Percentiles rank a stretch among this genome's conserved stretches.
phyloP scores from a whole-genome alignment of 2,329 filamentous ascomycete species.

The Phialemonium atrogriseum region DNA sequence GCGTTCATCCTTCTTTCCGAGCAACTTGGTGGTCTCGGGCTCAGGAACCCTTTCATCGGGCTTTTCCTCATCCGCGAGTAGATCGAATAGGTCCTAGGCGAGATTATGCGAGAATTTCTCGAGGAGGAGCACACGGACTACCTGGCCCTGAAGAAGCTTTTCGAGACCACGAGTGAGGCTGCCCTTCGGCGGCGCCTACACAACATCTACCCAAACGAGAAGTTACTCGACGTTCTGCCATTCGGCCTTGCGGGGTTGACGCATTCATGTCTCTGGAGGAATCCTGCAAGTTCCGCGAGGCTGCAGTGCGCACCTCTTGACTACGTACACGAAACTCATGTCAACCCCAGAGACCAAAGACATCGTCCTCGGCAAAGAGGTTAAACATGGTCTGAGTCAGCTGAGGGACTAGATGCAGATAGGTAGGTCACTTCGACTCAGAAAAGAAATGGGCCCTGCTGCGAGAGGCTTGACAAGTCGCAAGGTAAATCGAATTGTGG shows the following conservation, averaged over 20 bases:
- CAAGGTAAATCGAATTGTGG: too few relatives aligned
- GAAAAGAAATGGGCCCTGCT: conserved; percentile 27
- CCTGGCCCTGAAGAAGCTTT: conserved; percentile 12
- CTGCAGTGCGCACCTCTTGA: conserved; percentile 8
- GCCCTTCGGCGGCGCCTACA: conserved; percentile 7
- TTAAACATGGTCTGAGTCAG: conserved; percentile 11
- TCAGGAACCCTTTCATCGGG: conserved; percentile 36
- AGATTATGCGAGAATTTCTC: conserved; percentile 16
- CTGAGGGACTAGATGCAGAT: conserved; percentile 5
- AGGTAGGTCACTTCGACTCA: conserved; percentile 11
- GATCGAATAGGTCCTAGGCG: conserved; percentile 12
- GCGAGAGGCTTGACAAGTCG: too few relatives aligned
- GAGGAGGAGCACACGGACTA: conserved; percentile 16
- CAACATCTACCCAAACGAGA: conserved; percentile 7
- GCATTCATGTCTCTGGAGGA: conserved; percentile 27
- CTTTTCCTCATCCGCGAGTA: conserved; percentile 27
- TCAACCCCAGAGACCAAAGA: conserved; percentile 13
- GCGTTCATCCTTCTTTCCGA: conserved; percentile 38
- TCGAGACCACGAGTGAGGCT: conserved; percentile 12
- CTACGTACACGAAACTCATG: conserved; percentile 18
- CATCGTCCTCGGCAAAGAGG: conserved; percentile 16
- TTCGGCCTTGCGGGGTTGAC: conserved; percentile 9
- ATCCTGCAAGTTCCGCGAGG: conserved; percentile 22
- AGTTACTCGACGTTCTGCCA: not conserved
- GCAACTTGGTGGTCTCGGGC: conserved; percentile 34